A percentile compares a stretch with the other conserved stretches of the same genome.
These are phyloP conservation scores for Begonia loranthoides DNA, from an alignment of 306 rosid species.

Conservation along the genomic window DNA sequence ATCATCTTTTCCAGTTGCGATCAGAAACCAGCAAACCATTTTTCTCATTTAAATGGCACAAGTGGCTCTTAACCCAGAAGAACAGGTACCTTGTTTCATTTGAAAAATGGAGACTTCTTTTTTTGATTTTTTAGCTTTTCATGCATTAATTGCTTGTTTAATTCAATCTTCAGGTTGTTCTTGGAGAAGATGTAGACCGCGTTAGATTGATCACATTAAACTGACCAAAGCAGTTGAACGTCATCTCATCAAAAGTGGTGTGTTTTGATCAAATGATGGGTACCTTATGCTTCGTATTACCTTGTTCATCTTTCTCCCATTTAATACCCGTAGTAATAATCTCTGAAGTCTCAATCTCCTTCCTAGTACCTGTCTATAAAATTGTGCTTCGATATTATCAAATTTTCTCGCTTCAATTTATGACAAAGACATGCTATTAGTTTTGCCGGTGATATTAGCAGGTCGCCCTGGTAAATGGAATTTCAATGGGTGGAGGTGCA, in stretches of 20 bases:
- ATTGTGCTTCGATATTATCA: not conserved
- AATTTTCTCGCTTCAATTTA: not conserved
- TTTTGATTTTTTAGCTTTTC: slow-evolving; percentile 1
- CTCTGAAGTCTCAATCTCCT: not conserved
- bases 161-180: slow-evolving; percentile 43
- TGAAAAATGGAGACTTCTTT: not conserved
- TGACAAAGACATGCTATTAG: not conserved
- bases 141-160: slow-evolving; percentile 9
- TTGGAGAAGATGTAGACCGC: slow-evolving; percentile 58
- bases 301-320: slow-evolving; percentile 22
- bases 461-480: slow-evolving; percentile 87
- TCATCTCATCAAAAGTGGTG: slow-evolving; percentile 70
- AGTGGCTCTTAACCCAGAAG: slow-evolving; percentile 21
- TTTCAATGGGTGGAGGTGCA: slow-evolving; percentile 97
- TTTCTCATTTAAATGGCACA: slow-evolving; percentile 32
- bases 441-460: slow-evolving; percentile 6
- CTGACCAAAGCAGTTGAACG: slow-evolving; percentile 71
- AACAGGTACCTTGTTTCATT: slow-evolving; percentile 27
- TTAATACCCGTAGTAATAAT: slow-evolving; percentile 61
- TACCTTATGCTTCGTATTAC: not conserved
- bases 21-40: not conserved
- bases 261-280: not conserved
- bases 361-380: not conserved
- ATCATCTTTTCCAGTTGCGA: not conserved
- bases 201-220: slow-evolving; percentile 77